Percentiles rank a stretch among this genome's conserved stretches.
Conservation (phyloP, 352 stramenopile species). For the Phytophthora aleatoria region DNA sequence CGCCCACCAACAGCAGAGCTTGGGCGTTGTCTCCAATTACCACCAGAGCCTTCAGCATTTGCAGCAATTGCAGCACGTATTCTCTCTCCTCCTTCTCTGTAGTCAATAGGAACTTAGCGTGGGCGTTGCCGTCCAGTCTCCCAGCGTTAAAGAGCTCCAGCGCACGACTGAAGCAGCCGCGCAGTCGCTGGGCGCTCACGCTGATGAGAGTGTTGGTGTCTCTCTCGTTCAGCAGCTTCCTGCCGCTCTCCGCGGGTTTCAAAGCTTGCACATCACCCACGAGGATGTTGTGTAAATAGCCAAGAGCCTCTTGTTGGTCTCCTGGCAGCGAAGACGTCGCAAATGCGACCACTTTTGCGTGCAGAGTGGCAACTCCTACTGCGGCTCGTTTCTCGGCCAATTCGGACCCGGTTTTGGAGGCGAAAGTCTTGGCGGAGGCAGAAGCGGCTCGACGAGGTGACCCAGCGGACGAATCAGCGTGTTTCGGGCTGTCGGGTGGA, state of each 20-base stretch:
- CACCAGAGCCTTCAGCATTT: conserved; percentile 36
- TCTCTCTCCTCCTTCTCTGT: conserved; percentile 4
- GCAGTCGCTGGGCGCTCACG: conserved; percentile 45
- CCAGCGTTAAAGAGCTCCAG: conserved; percentile 46
- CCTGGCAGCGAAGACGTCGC: conserved; percentile 6
- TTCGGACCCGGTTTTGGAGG: conserved; percentile 1
- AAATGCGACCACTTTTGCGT: conserved; percentile 25
- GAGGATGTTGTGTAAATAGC: conserved; percentile 5
- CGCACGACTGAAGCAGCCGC: conserved; percentile 30
- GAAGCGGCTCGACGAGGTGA: conserved; percentile 22
- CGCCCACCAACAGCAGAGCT: conserved; percentile 46
- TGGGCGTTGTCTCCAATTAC: conserved; percentile 19
- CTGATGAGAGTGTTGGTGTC: conserved; percentile 29
- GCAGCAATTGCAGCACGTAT: conserved; percentile 28
- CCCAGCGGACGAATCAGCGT: neutral
- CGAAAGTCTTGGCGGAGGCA: conserved; percentile 10
- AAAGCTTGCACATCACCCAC: neutral
- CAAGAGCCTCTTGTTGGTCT: conserved; percentile 12
- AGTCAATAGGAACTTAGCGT: conserved; percentile 15
- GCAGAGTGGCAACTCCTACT: neutral
- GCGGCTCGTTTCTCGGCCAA: conserved; percentile 11
- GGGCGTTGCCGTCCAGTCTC: conserved; percentile 30
- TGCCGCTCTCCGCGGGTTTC: neutral
- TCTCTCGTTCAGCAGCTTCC: conserved; percentile 12
- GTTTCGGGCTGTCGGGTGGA: conserved; percentile 12